Evolutionary conservation across 345 rosid species (phyloP).

Genomic region (Excoecaria cochinchinensis): DNA sequence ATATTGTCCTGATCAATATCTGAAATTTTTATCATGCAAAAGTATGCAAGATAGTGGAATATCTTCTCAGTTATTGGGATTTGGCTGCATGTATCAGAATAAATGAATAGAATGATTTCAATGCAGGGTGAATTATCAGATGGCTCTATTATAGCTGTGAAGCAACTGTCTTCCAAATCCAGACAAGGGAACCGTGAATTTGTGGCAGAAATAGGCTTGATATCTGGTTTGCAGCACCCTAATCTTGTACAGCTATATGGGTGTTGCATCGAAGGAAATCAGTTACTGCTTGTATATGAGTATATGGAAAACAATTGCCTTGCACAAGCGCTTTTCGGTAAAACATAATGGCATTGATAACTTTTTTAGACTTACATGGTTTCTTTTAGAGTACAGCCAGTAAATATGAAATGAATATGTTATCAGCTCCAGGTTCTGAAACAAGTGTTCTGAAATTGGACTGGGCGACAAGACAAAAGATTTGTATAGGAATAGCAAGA

Average conservation of each 20-base stretch:
- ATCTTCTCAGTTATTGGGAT: too few relatives aligned
- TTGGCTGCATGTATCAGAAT: too few relatives aligned
- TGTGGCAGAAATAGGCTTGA: constrained; percentile 63
- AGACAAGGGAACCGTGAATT: constrained; percentile 74
- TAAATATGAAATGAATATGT: neutral
- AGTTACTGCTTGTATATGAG: constrained; percentile 57
- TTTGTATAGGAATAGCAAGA: constrained; percentile 66
- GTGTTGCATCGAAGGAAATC: constrained; percentile 63
- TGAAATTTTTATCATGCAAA: neutral
- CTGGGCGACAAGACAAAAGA: constrained; percentile 61
- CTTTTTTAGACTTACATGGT: too few relatives aligned
- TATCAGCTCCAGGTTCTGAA: neutral
- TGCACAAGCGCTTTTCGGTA: constrained; percentile 56
- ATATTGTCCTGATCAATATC: neutral
- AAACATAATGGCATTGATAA: constrained; percentile 12
- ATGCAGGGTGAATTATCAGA: constrained; percentile 58
- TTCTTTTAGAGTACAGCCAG: neutral
- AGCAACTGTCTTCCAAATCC: constrained; percentile 71
- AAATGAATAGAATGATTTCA: neutral
- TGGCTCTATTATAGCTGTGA: constrained; percentile 62
- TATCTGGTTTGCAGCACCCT: constrained; percentile 67
- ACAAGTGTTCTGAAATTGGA: constrained; percentile 33
- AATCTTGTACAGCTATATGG: constrained; percentile 71
- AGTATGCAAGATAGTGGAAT: too few relatives aligned
- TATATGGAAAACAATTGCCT: constrained; percentile 72